Base-by-base conservation (phyloP, 495 filamentous ascomycete species). In the Rostrohypoxylon terebratum region DNA sequence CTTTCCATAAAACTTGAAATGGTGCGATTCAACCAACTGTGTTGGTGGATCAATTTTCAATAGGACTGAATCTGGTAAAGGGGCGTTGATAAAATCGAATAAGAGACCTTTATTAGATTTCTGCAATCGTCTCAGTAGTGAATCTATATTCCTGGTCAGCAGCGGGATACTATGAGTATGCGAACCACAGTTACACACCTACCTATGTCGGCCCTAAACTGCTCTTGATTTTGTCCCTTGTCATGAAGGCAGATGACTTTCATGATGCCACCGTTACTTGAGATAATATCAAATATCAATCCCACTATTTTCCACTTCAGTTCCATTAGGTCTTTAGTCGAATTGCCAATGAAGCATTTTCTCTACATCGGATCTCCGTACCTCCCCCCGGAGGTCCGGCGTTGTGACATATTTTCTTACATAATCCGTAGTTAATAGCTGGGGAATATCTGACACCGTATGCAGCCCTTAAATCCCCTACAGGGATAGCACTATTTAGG, bases 231-330 rank as follows among this genome's bases (percentile, higher is more conserved):
- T 33, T 89, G 90, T 33, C 88, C 89, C 66, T 84, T 83, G 8
- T 87, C 90, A 74, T 92, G 89, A 16, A 91, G 87, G 65, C 88
- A 88, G 45, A 92, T 85, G 59, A 91, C 75, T 68, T 81, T 84
- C 83, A 90, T 90, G 20, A 50, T 77, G 54, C 0, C 7, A 59
- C 40, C 28, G 6, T 4, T 28, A 28, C 28, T 5, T n/a, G n/a
- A n/a, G n/a, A n/a, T 28, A 28, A 28, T 28, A 28, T 28, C 6
- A 3, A 28, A 28, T n/a, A n/a, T n/a, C n/a, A n/a, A n/a, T n/a
- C n/a, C n/a, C n/a, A n/a, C n/a, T n/a, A n/a, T n/a, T n/a, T n/a
- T n/a, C n/a, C n/a, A n/a, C n/a, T n/a, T n/a, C n/a, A n/a, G n/a
- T n/a, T n/a, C n/a, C n/a, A n/a, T n/a, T n/a, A n/a, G n/a, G n/a